Evolutionary conservation across 768 basidiomycete genomes (phyloP).

Genomic region (Suillus subluteus): DNA sequence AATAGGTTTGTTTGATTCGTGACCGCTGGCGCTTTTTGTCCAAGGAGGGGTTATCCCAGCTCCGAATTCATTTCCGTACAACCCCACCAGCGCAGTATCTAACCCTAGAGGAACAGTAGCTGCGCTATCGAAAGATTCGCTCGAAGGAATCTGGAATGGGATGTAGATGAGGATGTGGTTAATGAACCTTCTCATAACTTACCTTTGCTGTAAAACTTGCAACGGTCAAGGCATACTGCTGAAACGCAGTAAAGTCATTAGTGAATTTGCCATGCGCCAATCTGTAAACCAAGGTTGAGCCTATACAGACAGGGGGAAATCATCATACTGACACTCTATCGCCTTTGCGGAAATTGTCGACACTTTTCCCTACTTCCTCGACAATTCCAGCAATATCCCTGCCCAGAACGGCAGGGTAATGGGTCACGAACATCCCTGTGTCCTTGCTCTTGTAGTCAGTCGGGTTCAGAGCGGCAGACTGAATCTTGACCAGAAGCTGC

Average conservation of each 20-base stretch:
- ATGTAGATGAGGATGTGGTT: background rate
- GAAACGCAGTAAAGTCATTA: conserved; percentile 37
- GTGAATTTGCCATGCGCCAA: conserved; percentile 34
- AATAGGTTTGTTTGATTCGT: conserved; percentile 46
- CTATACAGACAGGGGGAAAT: conserved; percentile 16
- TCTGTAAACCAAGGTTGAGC: conserved; percentile 25
- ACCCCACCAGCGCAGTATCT: conserved; percentile 48
- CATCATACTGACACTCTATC: conserved; percentile 40
- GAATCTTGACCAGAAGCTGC: conserved; percentile 46
- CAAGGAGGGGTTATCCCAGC: conserved; percentile 43
- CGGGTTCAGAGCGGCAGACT: conserved; percentile 49
- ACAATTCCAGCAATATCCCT: conserved; percentile 43
- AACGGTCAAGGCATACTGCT: conserved; percentile 42
- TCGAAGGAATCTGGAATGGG: conserved; percentile 43
- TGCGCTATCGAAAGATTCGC: conserved; percentile 47
- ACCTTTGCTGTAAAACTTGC: conserved; percentile 44
- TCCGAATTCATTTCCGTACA: conserved; percentile 45
- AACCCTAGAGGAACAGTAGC: conserved; percentile 51
- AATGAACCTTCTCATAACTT: background rate
- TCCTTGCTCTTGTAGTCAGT: conserved; percentile 45
- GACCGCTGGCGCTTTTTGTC: conserved; percentile 33
- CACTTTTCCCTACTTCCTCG: conserved; percentile 42
- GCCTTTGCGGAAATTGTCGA: conserved; percentile 39
- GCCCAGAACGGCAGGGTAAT: conserved; percentile 41
- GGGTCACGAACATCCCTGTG: conserved; percentile 33